phyloP scores from a whole-genome alignment of 257 asterid species.

The Jacaranda copaia region DNA sequence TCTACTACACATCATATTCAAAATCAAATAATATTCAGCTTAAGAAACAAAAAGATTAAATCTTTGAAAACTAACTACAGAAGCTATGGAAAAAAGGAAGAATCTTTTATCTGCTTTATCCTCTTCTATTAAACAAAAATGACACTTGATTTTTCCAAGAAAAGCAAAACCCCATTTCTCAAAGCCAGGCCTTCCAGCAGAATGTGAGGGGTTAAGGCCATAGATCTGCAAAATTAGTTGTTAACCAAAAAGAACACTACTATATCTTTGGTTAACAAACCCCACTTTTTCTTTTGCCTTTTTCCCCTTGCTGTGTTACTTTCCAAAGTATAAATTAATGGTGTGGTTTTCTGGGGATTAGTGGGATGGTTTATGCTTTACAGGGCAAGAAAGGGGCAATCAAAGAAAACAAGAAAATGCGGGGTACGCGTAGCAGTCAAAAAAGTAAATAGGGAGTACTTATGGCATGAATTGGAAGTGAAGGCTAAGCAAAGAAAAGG shows the following conservation, averaged over 20 bases:
- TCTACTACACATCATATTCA: slow-evolving; percentile 14
- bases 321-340: slow-evolving; percentile 25
- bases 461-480: slow-evolving; percentile 25
- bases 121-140: slow-evolving; percentile 17
- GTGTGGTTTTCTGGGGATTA: slow-evolving; percentile 37
- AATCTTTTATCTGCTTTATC: slow-evolving; percentile 17
- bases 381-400: slow-evolving; percentile 34
- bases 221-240: slow-evolving; percentile 50
- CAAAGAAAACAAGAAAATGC: slow-evolving; percentile 15
- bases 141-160: slow-evolving; percentile 27
- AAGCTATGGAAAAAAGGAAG: slow-evolving; percentile 20
- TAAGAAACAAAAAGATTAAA: slow-evolving; percentile 15
- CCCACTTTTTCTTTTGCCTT: slow-evolving; percentile 1
- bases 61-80: slow-evolving; percentile 27
- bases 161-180: slow-evolving; percentile 36
- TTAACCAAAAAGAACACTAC: background rate
- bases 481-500: slow-evolving; percentile 1
- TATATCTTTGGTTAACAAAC: background rate
- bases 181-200: slow-evolving; percentile 27
- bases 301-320: slow-evolving; percentile 11
- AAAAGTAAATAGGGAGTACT: slow-evolving; percentile 25
- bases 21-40: background rate
- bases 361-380: slow-evolving; percentile 44
- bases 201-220: slow-evolving; percentile 35
- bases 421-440: slow-evolving; percentile 35